Evolutionary conservation across 2,329 filamentous ascomycete genomes (phyloP), one percentile per base, ranked within the genome.

Genomic region (Rhynchosporium graminicola): DNA sequence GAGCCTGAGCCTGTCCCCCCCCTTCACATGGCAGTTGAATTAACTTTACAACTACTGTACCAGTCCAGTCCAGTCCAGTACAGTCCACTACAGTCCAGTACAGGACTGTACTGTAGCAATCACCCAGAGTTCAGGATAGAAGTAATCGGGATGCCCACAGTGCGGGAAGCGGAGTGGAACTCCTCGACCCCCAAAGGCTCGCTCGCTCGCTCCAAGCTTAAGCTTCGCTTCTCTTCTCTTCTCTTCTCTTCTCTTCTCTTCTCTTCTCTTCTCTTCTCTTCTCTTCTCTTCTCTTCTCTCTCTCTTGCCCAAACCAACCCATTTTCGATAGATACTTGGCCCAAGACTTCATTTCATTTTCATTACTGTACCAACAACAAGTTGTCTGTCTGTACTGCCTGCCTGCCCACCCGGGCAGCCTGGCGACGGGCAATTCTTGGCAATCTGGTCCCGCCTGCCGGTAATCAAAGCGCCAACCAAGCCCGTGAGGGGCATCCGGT

Each of bases 121-220:
- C 51, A 29, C 20, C 36, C 51, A 33, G 33, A 15, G n/a, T 8
- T 15, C 33, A 20, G 20, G 51, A 26, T 38, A n/a, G 15, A 31
- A 52, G 50, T 36, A 10, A 54, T 54, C 33, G 36, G 12, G n/a
- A 54, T 54, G 28, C 50, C 51, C 40, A 10, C 51, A 40, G 26
- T 54, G 12, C 40, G 8, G 13, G 42, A n/a, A 45, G 13, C 13
- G 42, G 9, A 7, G 33, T 36, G 20, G 20, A 20, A 36, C 33
- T 6, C 33, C 9, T 36, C 33, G 33, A 36, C 33, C 33, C 9
- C 33, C 9, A 36, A 36, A 36, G 33, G 6, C 33, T 36, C 33
- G 20, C 20, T 20, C 1, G 20, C 20, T 20, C 20, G 20, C 20
- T 20, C 20, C 20, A 43, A 43, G n/a, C n/a, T 15, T 43, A 5